Base-by-base conservation (phyloP, 257 asterid genomes). In the Solanum ossicruentum region DNA sequence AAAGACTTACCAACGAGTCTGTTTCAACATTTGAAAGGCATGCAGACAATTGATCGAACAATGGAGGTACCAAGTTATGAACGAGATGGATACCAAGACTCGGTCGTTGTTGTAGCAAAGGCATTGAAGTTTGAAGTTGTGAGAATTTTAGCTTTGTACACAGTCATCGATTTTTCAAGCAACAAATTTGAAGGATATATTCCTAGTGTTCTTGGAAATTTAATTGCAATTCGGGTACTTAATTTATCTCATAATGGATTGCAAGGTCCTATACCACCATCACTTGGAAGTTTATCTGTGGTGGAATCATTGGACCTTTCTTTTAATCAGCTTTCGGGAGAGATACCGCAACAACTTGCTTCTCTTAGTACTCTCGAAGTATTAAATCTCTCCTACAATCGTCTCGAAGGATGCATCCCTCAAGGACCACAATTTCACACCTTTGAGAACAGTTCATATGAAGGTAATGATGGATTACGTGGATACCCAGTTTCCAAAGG, bases 101-200 rank as follows among this genome's bases (percentile, higher is more conserved):
- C 65, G 3, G 0, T 1, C 3, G 7, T 20, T 58, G 26, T 58
- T 3, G 26, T 0, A 20, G 0, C 65, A 1, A 58, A 58, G 26
- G 65, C 3, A 58, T 3, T 58, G 65, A 20, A 8, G 65, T 13
- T 20, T 58, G 28, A 58, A 58, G 65, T 58, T 20, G 3, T 58
- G 65, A 58, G 1, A 58, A 58, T 20, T 20, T 20, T 58, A 28
- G 3, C 28, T 58, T 58, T 58, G 66, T 58, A 20, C 66, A 58
- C 66, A 1, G 3, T 26, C 2, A 26, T 26, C 2, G 28, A 26
- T 26, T 0, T 26, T 26, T 26, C 28, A 26, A 26, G 2, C 28
- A 26, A 26, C 28, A 26, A 26, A 26, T 26, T 26, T 26, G 2
- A 26, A 26, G 28, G 28, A 26, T 26, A 26, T 26, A 26, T 26